phyloP scores from a whole-genome alignment of 371 early-diverging fungal genomes.

The Apophysomyces trapeziformis region DNA sequence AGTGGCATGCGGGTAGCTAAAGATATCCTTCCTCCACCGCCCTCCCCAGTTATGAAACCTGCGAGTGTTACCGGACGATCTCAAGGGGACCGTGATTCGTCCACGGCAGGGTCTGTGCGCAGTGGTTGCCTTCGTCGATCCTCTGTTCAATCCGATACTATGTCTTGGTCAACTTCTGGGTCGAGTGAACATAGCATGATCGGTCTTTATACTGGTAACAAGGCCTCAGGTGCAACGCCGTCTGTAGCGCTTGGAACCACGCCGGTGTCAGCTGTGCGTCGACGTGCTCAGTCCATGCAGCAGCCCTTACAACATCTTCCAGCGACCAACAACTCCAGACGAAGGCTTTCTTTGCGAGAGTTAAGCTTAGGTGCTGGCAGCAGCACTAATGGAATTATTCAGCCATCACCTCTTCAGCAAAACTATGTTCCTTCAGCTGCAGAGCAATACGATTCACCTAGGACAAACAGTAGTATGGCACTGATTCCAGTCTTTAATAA shows the following conservation, averaged over 20 bases:
- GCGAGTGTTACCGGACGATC: slow-evolving; percentile 24
- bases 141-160: slow-evolving; percentile 34
- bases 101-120: slow-evolving; percentile 22
- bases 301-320: slow-evolving; percentile 7
- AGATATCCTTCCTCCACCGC: slow-evolving; percentile 14
- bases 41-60: slow-evolving; percentile 29
- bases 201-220: neutral
- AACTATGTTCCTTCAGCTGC: neutral
- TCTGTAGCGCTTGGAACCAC: neutral
- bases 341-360: slow-evolving; percentile 28
- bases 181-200: slow-evolving; percentile 3
- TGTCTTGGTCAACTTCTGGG: slow-evolving; percentile 18
- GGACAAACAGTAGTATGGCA: neutral
- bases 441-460: neutral
- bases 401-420: slow-evolving; percentile 4
- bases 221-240: neutral
- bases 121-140: slow-evolving; percentile 24
- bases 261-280: neutral
- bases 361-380: slow-evolving; percentile 18
- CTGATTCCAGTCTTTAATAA: slow-evolving; percentile 2
- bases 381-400: slow-evolving; percentile 3
- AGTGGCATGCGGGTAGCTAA: slow-evolving; percentile 6
- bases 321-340: slow-evolving; percentile 4
- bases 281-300: slow-evolving; percentile 7
- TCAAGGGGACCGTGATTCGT: slow-evolving; percentile 33